phyloP scores from a whole-genome alignment of 1,139 yeast genomes.

The Sugiyamaella pinicola region DNA sequence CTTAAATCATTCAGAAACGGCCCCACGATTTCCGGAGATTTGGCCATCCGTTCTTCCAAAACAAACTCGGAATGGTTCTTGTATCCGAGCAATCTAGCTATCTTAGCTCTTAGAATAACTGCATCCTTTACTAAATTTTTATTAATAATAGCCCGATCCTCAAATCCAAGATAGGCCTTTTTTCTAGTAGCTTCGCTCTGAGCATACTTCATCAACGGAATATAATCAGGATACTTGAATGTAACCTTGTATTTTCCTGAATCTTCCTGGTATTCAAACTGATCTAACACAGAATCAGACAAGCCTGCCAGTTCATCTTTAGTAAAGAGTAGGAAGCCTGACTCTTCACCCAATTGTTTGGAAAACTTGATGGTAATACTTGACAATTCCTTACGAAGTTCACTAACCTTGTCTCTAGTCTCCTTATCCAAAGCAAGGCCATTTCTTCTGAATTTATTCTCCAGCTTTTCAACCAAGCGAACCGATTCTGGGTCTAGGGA shows the following conservation, averaged over 20 bases:
- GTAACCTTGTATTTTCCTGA: slow-evolving; percentile 67
- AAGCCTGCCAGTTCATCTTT: slow-evolving; percentile 71
- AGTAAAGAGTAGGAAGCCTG: slow-evolving; percentile 60
- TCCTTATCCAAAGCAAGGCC: slow-evolving; percentile 66
- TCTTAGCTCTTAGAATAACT: slow-evolving; percentile 58
- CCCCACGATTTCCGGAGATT: slow-evolving; percentile 59
- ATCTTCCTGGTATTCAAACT: slow-evolving; percentile 53
- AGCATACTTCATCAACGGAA: slow-evolving; percentile 77
- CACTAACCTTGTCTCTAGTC: slow-evolving; percentile 57
- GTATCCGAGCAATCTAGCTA: slow-evolving; percentile 68
- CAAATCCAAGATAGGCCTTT: slow-evolving; percentile 64
- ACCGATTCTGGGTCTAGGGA: slow-evolving; percentile 56
- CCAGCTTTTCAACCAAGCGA: slow-evolving; percentile 58
- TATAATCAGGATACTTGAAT: slow-evolving; percentile 75
- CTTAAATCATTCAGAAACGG: slow-evolving; percentile 64
- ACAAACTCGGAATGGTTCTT: slow-evolving; percentile 66
- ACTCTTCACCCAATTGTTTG: slow-evolving; percentile 72
- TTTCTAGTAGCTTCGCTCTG: slow-evolving; percentile 64
- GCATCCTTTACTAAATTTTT: slow-evolving; percentile 61
- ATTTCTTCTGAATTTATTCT: slow-evolving; percentile 59
- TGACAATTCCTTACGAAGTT: slow-evolving; percentile 61
- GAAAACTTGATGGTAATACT: slow-evolving; percentile 58
- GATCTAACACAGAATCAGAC: slow-evolving; percentile 61
- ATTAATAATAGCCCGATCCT: slow-evolving; percentile 62
- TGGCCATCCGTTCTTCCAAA: slow-evolving; percentile 80